These are phyloP conservation scores for Alternaria sp. DNA, from an alignment of 2,329 filamentous ascomycete species.

Conservation along the genomic window DNA sequence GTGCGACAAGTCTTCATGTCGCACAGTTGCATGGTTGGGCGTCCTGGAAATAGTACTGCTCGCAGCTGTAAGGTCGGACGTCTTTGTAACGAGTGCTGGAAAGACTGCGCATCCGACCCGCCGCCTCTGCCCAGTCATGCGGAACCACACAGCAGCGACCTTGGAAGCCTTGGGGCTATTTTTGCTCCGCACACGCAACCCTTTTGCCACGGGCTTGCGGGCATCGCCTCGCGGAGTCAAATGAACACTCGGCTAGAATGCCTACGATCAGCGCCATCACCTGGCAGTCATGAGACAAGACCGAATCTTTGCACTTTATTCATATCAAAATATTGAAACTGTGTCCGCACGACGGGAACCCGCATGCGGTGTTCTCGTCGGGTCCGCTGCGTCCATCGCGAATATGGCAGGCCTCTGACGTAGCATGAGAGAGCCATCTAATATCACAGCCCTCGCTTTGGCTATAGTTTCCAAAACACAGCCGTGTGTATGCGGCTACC, in stretches of 20 bases:
- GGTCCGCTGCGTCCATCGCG: conserved; percentile 9
- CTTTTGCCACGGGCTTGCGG: conserved; percentile 33
- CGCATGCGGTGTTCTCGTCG: conserved; percentile 7
- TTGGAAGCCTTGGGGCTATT: conserved; percentile 15
- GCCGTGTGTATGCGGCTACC: conserved; percentile 4
- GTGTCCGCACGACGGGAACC: conserved; percentile 20
- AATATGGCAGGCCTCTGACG: conserved; percentile 34
- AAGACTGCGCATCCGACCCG: conserved; percentile 12
- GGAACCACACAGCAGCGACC: conserved; percentile 19
- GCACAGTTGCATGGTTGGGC: conserved; percentile 12
- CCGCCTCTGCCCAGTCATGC: conserved; percentile 18
- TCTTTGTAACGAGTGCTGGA: conserved; percentile 7
- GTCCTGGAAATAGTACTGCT: conserved; percentile 21
- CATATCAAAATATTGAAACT: conserved; percentile 27
- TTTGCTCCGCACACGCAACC: conserved; percentile 36
- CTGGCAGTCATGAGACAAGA: conserved; percentile 15
- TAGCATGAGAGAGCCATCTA: conserved; percentile 21
- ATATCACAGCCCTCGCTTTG: conserved; percentile 18
- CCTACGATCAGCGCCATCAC: conserved; percentile 31
- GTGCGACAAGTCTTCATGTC: conserved; percentile 11
- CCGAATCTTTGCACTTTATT: conserved; percentile 16
- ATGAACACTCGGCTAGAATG: conserved; percentile 26
- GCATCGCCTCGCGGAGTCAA: conserved; percentile 17
- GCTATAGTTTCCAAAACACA: conserved; percentile 7
- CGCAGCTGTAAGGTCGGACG: conserved; percentile 15